Base-by-base conservation (phyloP, 225 moss, liverwort and hornwort species). In the Physcomitrellopsis africana region DNA sequence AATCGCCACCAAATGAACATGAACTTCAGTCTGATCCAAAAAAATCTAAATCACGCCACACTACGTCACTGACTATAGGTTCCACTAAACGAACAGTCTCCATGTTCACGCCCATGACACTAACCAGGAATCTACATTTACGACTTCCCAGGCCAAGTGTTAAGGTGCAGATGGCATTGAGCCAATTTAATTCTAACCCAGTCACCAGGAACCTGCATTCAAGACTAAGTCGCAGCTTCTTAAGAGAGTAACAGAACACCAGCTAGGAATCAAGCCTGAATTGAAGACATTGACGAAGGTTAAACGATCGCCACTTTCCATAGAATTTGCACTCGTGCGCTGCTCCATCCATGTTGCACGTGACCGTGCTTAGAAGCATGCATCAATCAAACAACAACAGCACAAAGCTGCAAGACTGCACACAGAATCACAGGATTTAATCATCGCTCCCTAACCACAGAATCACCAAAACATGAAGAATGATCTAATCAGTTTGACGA, bases 331-430 rank as follows among this genome's bases (percentile, higher is more conserved):
- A 37, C 3, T 37, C 32, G 32, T 37, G 32, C 7, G 32, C 7
- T 61, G 3, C 71, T 20, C 67, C 56, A 51, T 20, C 68, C 59
- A 27, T 3, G 37, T 61, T 7, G 27, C 46, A 42, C 20, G 46
- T 32, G 19, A 2, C 59, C 47, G 43, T 47, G 54, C 59, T 81
- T 44, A 86, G 65, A 86, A 86, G 72, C 80, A 81, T 42, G 72
- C 83, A 27, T 86, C 86, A 8, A 86, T 65, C 81, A 86, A 29
- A 81, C 86, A 86, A 67, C 86, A 86, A 75, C 86, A 86, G 69
- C 86, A 83, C 26, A 86, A 0, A 24, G 83, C 86, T 52, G 83
- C 86, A 53, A 86, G 71, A 32, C 86, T 86, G 80, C 80, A 72
- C 65, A 18, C 22, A 10, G 59, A 1, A 65, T 16, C 52, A 69